These are phyloP conservation scores for Colletotrichum limetticola DNA, from an alignment of 2,329 filamentous ascomycete genomes.

Conservation along the genomic window DNA sequence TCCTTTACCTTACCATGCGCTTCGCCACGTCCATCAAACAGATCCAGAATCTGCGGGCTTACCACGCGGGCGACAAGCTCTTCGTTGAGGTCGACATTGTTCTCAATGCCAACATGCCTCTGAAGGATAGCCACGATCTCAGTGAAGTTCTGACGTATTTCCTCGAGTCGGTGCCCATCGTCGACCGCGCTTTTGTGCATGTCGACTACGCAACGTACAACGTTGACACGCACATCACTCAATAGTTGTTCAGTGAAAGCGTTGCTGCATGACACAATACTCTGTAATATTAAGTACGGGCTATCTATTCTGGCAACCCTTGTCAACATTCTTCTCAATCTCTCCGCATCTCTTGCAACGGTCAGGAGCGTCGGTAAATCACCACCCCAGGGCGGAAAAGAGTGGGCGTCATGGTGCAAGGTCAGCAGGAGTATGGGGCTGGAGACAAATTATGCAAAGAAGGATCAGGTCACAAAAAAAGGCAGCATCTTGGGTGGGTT, in stretches of 20 bases:
- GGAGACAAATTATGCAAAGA: background rate
- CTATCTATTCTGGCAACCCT: background rate
- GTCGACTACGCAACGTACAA: conserved; percentile 73
- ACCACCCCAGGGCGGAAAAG: background rate
- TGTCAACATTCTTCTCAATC: background rate
- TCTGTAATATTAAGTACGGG: background rate
- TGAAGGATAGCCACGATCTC: conserved; percentile 85
- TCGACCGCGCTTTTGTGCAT: conserved; percentile 78
- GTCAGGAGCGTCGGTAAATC: background rate
- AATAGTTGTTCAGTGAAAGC: conserved; percentile 42
- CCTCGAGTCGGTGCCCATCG: conserved; percentile 83
- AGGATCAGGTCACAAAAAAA: background rate
- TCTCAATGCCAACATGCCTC: conserved; percentile 77
- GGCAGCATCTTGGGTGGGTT: background rate
- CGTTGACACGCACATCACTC: conserved; percentile 67
- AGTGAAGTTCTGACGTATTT: conserved; percentile 84
- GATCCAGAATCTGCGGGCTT: conserved; percentile 86
- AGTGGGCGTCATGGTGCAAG: background rate
- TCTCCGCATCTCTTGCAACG: background rate
- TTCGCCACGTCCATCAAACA: conserved; percentile 89
- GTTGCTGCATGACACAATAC: background rate
- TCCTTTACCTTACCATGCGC: conserved; percentile 92
- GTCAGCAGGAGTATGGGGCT: background rate
- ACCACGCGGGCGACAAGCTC: conserved; percentile 86
- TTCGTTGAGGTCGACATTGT: conserved; percentile 87